Conservation (phyloP, 1,284 basidiomycete species). For the Peniophora sp. region DNA sequence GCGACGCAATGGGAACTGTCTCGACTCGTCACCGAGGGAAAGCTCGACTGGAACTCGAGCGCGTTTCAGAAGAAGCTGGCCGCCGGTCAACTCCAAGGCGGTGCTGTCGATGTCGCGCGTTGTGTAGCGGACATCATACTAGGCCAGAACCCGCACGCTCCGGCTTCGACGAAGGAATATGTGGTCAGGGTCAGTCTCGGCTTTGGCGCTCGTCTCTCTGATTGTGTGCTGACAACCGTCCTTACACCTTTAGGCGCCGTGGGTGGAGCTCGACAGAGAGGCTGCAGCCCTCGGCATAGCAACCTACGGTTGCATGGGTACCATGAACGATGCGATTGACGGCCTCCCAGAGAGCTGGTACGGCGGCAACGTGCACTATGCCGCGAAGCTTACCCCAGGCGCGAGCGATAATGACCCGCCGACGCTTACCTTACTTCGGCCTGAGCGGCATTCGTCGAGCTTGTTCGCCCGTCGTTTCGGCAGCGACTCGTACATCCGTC, state of each 20-base stretch:
- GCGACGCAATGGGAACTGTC: too few species aligned
- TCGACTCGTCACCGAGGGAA: too few species aligned
- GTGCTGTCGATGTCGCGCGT: too few species aligned
- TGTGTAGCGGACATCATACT: too few species aligned
- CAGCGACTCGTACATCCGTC: conserved; percentile 27
- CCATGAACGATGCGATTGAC: conserved; percentile 2
- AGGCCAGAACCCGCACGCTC: too few species aligned
- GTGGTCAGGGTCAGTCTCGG: too few species aligned
- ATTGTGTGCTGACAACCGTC: too few species aligned
- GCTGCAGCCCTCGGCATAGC: conserved; percentile 14
- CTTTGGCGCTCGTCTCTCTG: too few species aligned
- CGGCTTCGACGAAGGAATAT: too few species aligned
- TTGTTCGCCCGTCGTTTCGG: conserved; percentile 32
- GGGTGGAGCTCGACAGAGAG: conserved; percentile 30
- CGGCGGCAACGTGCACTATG: conserved; percentile 29
- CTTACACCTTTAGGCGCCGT: conserved; percentile 21
- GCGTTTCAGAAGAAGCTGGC: too few species aligned
- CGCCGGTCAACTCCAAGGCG: too few species aligned
- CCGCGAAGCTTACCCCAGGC: conserved; percentile 12
- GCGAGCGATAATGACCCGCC: not conserved
- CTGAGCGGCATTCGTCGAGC: conserved; percentile 26
- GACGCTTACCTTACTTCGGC: conserved; percentile 21
- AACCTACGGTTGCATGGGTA: conserved; percentile 20
- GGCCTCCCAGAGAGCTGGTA: conserved; percentile 19
- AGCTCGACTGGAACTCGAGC: too few species aligned